Base-by-base conservation (phyloP, 2,329 filamentous ascomycete genomes). In the Aureobasidium sp. region DNA sequence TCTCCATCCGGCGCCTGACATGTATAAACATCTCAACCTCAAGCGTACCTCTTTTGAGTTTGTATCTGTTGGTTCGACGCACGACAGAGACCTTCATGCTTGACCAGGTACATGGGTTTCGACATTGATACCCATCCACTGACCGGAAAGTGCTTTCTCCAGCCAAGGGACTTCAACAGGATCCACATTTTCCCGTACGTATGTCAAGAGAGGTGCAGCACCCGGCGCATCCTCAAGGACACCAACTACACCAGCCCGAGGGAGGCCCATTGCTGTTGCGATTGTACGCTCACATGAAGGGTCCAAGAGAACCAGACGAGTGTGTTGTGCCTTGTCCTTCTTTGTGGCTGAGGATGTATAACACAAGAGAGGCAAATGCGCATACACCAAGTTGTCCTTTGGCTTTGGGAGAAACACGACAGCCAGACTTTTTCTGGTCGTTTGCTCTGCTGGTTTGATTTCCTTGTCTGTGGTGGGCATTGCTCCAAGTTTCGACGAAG, bases 371-470 rank as follows among this genome's bases (percentile, higher is more conserved):
- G 64, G 64, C 22, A 66, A 59, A 50, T 65, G 63, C 7, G 62
- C 52, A 40, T 65, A 65, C 17, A 65, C 39, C 33, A 65, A 9
- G 14, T 62, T 59, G 14, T 65, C 59, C 8, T 53, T 31, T 15
- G 64, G 49, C 19, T 61, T 57, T 6, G 79, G 75, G 2, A 66
- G 64, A 54, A 66, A 65, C 8, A 67, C 56, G 9, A 52, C 62
- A 3, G 63, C 63, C 27, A 64, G n/a, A 31, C 57, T 64, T 19
- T 52, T 45, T 4, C 22, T 12, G 17, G n/a, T 4, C 8, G 22
- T n/a, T 50, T 42, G 57, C 33, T 40, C 45, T 31, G 22, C 22
- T 24, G 22, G 22, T 24, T 33, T 40, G 7, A 22, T 19, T 5
- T 57, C 42, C 42, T 33, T 24, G 19, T 39, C 19, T 33, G n/a